Percentiles rank a stretch among this genome's conserved stretches.
Conservation (phyloP, 2,329 filamentous ascomycete species). For the Orbilia ellipsospora region DNA sequence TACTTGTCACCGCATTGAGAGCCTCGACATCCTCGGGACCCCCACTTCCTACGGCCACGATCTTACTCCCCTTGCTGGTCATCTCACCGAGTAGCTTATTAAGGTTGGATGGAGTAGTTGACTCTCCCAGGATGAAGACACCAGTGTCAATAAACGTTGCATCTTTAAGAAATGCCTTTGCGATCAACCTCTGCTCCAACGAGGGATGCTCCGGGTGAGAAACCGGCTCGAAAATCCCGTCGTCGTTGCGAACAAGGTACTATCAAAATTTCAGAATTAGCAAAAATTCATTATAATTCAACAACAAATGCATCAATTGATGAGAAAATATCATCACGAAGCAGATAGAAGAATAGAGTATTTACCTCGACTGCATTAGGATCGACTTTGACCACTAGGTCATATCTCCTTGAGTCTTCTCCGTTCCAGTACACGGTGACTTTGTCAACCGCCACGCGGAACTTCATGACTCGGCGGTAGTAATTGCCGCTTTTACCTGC, state of each 20-base stretch:
- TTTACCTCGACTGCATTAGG: slow-evolving; percentile 24
- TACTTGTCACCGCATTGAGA: slow-evolving; percentile 19
- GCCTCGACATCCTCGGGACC: slow-evolving; percentile 29
- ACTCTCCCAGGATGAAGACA: slow-evolving; percentile 43
- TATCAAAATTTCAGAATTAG: slow-evolving; percentile 9
- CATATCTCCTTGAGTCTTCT: slow-evolving; percentile 3
- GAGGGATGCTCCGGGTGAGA: slow-evolving; percentile 27
- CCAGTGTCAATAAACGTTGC: slow-evolving; percentile 33
- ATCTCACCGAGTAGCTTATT: slow-evolving; percentile 19
- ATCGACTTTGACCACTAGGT: slow-evolving; percentile 40
- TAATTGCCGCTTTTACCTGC: slow-evolving; percentile 49
- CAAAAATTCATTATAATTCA: background rate
- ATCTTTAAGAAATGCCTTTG: slow-evolving; percentile 34
- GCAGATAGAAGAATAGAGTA: background rate
- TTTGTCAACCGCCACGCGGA: slow-evolving; percentile 21
- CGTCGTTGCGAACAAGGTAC: slow-evolving; percentile 17
- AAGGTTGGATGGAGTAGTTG: slow-evolving; percentile 18
- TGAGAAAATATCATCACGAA: background rate
- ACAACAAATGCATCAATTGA: background rate
- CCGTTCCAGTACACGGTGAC: slow-evolving; percentile 42
- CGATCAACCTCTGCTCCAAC: slow-evolving; percentile 9
- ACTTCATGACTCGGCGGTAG: slow-evolving; percentile 38
- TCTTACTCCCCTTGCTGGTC: slow-evolving; percentile 8
- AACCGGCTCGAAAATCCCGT: slow-evolving; percentile 26
- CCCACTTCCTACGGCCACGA: slow-evolving; percentile 22